Base-by-base conservation (phyloP, 306 rosid species). In the Lotus japonicus region DNA sequence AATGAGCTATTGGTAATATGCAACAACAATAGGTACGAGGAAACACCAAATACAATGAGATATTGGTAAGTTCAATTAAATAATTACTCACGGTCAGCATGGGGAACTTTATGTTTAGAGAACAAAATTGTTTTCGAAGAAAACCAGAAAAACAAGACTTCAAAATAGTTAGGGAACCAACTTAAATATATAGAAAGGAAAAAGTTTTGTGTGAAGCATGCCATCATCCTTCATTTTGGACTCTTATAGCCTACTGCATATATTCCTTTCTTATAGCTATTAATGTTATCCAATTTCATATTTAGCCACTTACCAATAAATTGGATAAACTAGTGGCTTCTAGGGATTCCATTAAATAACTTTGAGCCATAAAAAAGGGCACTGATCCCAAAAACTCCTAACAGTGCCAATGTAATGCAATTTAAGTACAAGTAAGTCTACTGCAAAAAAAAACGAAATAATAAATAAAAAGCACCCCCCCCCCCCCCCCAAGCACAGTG, bases 11-110 rank as follows among this genome's bases (percentile, higher is more conserved):
- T 69, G 84, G 66, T 63, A n/a, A 48, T 70, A 69, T 71, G 42
- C 45, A 65, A 43, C 39, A 48, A 26, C 68, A 12, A 39, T 52
- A 48, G 18, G 70, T 59, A 68, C 59, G 16, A 13, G 62, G 41
- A 55, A 57, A 54, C 71, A 64, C 80, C 65, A n/a, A n/a, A n/a
- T n/a, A n/a, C n/a, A n/a, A n/a, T n/a, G n/a, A n/a, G n/a, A n/a
- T n/a, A n/a, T n/a, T 69, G 84, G 66, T 63, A 46, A 70, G 17
- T 74, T 74, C 55, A 13, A 63, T 60, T 72, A 66, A 49, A 52
- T 71, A 61, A 52, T 69, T 49, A 69, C 39, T 35, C 67, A 64
- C 39, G 18, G 0, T 58, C 26, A 55, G 59, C 1, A 49, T 26
- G 12, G 18, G 31, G 36, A 50, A 16, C 57, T 68, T 68, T 51